Evolutionary conservation across 78 protist genomes (phyloP), one percentile per base, ranked within the genome.

Genomic region (slime mould (Dictyostelium discoideum)): DNA sequence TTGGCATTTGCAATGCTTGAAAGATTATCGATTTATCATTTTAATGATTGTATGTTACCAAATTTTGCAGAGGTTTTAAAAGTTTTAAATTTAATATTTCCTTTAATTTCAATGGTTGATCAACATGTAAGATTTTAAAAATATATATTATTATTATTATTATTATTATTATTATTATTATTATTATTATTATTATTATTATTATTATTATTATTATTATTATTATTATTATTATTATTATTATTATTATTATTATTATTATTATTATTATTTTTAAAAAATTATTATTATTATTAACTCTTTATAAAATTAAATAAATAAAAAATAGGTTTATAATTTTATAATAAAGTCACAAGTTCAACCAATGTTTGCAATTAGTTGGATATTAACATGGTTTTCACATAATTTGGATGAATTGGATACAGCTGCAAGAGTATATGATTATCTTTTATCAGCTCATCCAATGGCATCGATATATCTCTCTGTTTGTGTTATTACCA

Each of bases 301-400:
- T 16, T n/a, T 79, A 54, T 24, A 37, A 11, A n/a, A 37, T 20
- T 32, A 20, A 78, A 2, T 37, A 39, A 42, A 42, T 42, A 42
- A 42, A 42, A 5, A n/a, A 20, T 63, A 88, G 93, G 48, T 67
- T 40, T 67, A 86, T 87, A 22, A 63, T 20, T 93, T 85, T 48
- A 8, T 93, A 24, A 39, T 73, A 8, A 40, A 86, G 10, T 93
- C 96, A 29, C 60, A 84, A 48, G 87, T 93, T 9, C 92, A 93
- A 42, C 87, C 93, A 54, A 32, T 87, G 72, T 93, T 93, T 77
- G 79, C 96, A 14, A 77, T 93, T 24, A 93, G 96, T 93, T 93
- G 96, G 96, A 78, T 93, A 54, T 29, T 93, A 18, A 93, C 96
- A n/a, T 93, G 96, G 96, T 93, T 93, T 80, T 76, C 96, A 40